A percentile compares a stretch with the other conserved stretches of the same genome.
phyloP scores from a whole-genome alignment of 106 monocot species.

The Triglochin maritima region DNA sequence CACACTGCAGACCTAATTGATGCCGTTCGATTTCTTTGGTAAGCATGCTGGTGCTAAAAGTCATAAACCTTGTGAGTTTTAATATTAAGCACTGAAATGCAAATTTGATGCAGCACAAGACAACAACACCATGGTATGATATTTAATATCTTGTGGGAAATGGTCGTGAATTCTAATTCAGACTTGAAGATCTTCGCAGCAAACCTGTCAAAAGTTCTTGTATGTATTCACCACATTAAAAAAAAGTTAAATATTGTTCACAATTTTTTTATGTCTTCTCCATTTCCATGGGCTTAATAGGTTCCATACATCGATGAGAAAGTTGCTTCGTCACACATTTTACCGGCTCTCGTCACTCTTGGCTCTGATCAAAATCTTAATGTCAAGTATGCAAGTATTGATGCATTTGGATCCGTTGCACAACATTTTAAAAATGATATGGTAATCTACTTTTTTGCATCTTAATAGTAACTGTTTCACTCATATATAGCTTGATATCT shows the following conservation, averaged over 20 bases:
- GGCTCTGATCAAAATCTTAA: slow-evolving; percentile 93
- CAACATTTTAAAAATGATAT: slow-evolving; percentile 93
- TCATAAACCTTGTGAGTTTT: too few species aligned
- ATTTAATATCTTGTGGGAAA: slow-evolving; percentile 91
- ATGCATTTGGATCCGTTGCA: slow-evolving; percentile 92
- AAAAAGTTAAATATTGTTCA: neutral
- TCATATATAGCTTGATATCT: neutral
- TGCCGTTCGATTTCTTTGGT: slow-evolving; percentile 90
- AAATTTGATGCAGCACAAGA: slow-evolving; percentile 45
- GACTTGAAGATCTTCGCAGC: slow-evolving; percentile 75
- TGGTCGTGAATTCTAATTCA: slow-evolving; percentile 84
- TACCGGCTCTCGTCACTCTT: slow-evolving; percentile 91
- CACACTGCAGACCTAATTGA: slow-evolving; percentile 53
- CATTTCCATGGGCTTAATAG: slow-evolving; percentile 13
- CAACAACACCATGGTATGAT: slow-evolving; percentile 74
- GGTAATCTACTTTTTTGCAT: slow-evolving; percentile 31
- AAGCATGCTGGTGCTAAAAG: slow-evolving; percentile 4
- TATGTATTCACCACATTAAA: slow-evolving; percentile 25
- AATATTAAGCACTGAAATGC: neutral
- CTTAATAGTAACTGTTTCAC: neutral
- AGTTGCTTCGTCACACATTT: slow-evolving; percentile 85
- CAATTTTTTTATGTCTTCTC: neutral
- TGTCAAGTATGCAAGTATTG: slow-evolving; percentile 95
- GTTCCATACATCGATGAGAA: slow-evolving; percentile 85
- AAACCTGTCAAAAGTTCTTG: slow-evolving; percentile 79